These are phyloP conservation scores for Giardia duodenalis DNA, from an alignment of 208 protist species.

Conservation along the genomic window DNA sequence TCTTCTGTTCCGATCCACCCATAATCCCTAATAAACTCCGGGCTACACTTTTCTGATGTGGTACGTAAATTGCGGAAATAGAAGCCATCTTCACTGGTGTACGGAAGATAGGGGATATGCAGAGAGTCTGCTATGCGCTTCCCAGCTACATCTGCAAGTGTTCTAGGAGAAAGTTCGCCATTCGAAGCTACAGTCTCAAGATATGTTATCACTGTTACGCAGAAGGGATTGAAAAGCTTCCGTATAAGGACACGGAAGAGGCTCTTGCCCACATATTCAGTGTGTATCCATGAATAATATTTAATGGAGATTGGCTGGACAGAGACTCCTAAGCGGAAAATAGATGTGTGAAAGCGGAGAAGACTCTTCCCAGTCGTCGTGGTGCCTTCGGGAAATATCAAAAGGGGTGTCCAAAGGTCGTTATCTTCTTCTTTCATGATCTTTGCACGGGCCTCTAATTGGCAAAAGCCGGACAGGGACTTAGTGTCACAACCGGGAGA, in stretches of 20 bases:
- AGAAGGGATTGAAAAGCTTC: neutral
- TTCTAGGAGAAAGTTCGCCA: neutral
- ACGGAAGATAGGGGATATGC: neutral
- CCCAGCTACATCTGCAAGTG: constrained; percentile 14
- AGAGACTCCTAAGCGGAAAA: constrained; percentile 48
- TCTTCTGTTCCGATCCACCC: constrained; percentile 25
- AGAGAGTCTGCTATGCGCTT: neutral
- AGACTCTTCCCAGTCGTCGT: constrained; percentile 49
- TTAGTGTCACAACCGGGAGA: too few relatives aligned
- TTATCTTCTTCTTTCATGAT: neutral
- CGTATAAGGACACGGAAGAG: neutral
- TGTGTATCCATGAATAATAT: constrained; percentile 29
- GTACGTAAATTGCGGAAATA: neutral
- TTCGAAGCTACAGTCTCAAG: neutral
- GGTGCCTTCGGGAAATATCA: constrained; percentile 55
- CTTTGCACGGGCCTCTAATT: too few relatives aligned
- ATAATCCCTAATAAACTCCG: constrained; percentile 9
- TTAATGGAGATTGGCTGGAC: constrained; percentile 52
- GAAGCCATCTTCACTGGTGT: neutral
- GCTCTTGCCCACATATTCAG: neutral
- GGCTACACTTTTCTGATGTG: neutral
- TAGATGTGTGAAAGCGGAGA: constrained; percentile 50
- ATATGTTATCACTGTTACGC: neutral
- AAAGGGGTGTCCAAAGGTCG: constrained; percentile 33
- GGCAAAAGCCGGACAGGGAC: too few relatives aligned